These are phyloP conservation scores for Aurantiochytrium sp. DNA, from an alignment of 108 stramenopile species.

Conservation along the genomic window DNA sequence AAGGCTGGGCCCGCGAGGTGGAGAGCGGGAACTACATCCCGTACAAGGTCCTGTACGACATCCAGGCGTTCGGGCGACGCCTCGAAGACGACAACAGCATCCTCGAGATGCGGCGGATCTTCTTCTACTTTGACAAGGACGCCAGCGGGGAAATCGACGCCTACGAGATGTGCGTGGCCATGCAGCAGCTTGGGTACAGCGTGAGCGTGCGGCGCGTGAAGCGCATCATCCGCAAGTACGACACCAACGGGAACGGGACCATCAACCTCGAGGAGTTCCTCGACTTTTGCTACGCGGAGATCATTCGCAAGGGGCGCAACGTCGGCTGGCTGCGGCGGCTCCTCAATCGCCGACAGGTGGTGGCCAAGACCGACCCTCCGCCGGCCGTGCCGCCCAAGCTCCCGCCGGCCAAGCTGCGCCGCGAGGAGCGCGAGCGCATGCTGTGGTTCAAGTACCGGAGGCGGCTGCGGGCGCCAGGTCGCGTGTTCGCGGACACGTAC, in stretches of 20 bases:
- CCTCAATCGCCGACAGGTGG: not conserved
- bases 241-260: not conserved
- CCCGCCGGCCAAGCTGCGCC: not conserved
- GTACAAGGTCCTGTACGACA: not conserved
- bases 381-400: not conserved
- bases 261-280: not conserved
- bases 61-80: not conserved
- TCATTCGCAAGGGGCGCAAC: not conserved
- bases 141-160: constrained; percentile 47
- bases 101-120: constrained; percentile 52
- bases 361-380: not conserved
- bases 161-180: constrained; percentile 42
- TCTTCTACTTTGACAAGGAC: constrained; percentile 54
- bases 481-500: constrained; percentile 3
- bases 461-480: not conserved
- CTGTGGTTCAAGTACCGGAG: not conserved
- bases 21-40: not conserved
- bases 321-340: not conserved
- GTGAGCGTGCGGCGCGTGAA: not conserved
- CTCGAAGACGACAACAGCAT: constrained; percentile 37
- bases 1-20: not conserved
- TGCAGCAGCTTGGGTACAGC: not conserved
- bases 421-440: not conserved
- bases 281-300: not conserved
- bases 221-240: not conserved